phyloP scores from a whole-genome alignment of 495 filamentous ascomycete genomes.

The Bacidia rubella region DNA sequence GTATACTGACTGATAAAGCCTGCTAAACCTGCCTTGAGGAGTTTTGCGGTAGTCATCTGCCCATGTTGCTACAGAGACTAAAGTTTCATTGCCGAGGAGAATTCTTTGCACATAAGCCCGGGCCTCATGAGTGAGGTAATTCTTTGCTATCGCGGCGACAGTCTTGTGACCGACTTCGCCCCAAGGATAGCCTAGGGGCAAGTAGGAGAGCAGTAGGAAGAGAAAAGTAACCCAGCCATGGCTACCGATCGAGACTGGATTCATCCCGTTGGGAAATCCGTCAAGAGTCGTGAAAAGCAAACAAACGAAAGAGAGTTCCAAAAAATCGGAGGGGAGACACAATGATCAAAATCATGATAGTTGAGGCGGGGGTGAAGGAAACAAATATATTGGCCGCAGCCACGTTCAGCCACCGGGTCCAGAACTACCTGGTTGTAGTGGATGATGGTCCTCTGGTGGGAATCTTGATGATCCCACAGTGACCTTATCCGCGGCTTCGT shows the following conservation, averaged over 20 bases:
- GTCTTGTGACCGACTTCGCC: neutral
- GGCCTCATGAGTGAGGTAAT: neutral
- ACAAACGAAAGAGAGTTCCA: no score
- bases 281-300: no score
- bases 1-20: constrained; percentile 35
- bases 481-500: no score
- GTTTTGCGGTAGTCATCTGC: neutral
- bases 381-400: no score
- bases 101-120: neutral
- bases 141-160: neutral
- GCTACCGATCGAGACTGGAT: neutral
- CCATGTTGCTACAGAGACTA: neutral
- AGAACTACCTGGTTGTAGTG: no score
- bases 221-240: neutral
- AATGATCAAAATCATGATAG: no score
- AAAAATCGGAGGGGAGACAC: no score
- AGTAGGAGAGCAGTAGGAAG: neutral
- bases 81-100: neutral
- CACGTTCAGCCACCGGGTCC: no score
- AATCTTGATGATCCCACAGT: no score
- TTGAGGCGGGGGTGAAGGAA: no score
- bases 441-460: no score
- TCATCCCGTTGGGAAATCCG: no score
- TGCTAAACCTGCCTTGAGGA: constrained; percentile 36
- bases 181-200: neutral